Conservation (phyloP, 2,329 filamentous ascomycete species). For the Ilyonectria destructans region DNA sequence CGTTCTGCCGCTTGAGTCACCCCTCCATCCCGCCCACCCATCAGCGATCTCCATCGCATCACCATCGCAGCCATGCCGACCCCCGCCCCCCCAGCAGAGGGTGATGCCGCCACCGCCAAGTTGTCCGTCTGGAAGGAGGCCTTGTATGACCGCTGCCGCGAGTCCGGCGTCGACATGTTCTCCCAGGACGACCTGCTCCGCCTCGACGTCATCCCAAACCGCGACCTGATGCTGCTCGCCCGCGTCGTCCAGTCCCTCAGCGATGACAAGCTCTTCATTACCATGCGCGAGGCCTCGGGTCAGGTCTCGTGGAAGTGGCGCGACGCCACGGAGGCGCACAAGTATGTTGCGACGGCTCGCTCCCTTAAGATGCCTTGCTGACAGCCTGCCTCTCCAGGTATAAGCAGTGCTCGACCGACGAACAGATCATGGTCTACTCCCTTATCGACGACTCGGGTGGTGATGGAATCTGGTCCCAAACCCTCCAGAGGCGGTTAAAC, state of each 20-base stretch:
- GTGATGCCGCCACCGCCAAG: conserved; percentile 59
- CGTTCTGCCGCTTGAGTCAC: conserved; percentile 41
- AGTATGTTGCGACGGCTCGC: conserved; percentile 60
- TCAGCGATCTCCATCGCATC: conserved; percentile 17
- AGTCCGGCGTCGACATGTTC: conserved; percentile 68
- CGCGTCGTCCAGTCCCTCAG: conserved; percentile 71
- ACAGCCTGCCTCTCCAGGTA: conserved; percentile 61
- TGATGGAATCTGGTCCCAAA: conserved; percentile 93
- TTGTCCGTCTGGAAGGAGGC: conserved; percentile 68
- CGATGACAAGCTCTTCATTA: conserved; percentile 73
- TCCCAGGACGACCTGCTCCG: conserved; percentile 72
- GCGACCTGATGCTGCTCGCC: conserved; percentile 70
- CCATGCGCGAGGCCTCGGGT: conserved; percentile 59
- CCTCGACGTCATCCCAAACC: conserved; percentile 71
- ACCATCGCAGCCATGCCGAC: conserved; percentile 47
- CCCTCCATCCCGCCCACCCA: conserved; percentile 22
- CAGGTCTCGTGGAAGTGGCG: conserved; percentile 71
- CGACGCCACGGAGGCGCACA: conserved; percentile 73
- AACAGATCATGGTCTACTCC: conserved; percentile 88
- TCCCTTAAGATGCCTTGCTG: conserved; percentile 21
- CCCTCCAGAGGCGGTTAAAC: conserved; percentile 84
- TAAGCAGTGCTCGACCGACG: conserved; percentile 76
- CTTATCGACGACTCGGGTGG: conserved; percentile 89
- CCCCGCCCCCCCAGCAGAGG: conserved; percentile 47
- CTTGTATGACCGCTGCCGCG: conserved; percentile 71